Conservation (phyloP, 495 filamentous ascomycete genomes). For the Massariosphaeria phaeospora region DNA sequence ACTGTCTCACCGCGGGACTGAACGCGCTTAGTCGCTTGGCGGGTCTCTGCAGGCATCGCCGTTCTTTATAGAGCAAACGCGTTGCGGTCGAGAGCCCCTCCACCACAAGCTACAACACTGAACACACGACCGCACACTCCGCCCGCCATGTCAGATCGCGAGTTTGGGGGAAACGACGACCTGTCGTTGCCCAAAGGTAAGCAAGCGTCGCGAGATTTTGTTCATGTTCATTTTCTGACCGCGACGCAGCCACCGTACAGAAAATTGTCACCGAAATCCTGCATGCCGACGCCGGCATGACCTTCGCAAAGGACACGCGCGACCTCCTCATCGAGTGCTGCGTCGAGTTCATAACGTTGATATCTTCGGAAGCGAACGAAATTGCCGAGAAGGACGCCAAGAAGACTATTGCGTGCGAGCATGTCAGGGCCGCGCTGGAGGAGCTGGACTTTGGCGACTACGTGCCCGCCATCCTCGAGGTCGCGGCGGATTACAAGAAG, state of each 20-base stretch:
- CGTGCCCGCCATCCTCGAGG: constrained; percentile 75
- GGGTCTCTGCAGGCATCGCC: too few species aligned
- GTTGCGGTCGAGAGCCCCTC: too few species aligned
- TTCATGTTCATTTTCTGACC: constrained; percentile 4
- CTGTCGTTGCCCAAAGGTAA: constrained; percentile 90
- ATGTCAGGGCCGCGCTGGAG: constrained; percentile 86
- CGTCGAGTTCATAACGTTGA: constrained; percentile 96
- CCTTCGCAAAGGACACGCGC: constrained; percentile 87
- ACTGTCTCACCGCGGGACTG: too few species aligned
- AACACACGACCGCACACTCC: background rate
- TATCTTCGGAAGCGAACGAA: constrained; percentile 96
- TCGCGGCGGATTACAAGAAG: constrained; percentile 87
- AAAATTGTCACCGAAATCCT: constrained; percentile 97
- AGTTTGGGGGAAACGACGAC: constrained; percentile 78
- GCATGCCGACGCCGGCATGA: constrained; percentile 59
- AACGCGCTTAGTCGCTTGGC: too few species aligned
- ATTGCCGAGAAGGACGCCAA: constrained; percentile 97
- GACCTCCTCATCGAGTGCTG: constrained; percentile 97
- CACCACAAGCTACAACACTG: too few species aligned
- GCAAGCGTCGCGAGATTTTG: constrained; percentile 20
- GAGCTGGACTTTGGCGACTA: constrained; percentile 91
- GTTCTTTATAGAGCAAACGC: too few species aligned
- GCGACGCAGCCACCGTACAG: constrained; percentile 78
- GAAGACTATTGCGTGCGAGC: constrained; percentile 96
- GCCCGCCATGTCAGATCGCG: constrained; percentile 76